These are phyloP conservation scores for Pseudogymnoascus sp. DNA, from an alignment of 2,329 filamentous ascomycete species.

Conservation along the genomic window DNA sequence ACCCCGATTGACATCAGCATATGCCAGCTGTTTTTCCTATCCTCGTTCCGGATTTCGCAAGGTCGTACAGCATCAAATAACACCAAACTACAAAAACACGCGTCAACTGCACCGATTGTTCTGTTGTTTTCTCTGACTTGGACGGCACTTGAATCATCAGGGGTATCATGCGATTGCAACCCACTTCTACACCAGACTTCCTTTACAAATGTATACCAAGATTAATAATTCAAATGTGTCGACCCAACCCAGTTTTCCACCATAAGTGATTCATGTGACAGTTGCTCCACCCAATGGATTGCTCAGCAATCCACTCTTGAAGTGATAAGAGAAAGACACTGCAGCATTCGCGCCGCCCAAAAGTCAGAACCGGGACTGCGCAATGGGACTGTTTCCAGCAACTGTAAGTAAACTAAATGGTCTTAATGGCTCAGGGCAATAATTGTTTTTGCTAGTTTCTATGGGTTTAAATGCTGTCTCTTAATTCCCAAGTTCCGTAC, in stretches of 20 bases:
- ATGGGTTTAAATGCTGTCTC: too few relatives aligned
- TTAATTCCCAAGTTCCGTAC: neutral
- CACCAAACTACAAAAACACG: neutral
- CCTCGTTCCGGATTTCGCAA: neutral
- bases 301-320: neutral
- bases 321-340: too few relatives aligned
- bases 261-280: neutral
- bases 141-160: neutral
- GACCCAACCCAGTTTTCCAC: neutral
- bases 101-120: neutral
- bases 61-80: conserved; percentile 1
- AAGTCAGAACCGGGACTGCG: too few relatives aligned
- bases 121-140: neutral
- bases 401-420: too few relatives aligned
- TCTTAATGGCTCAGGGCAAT: too few relatives aligned
- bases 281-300: neutral
- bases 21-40: neutral
- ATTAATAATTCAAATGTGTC: neutral
- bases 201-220: conserved; percentile 2
- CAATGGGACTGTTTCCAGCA: too few relatives aligned
- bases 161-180: neutral
- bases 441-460: too few relatives aligned
- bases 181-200: neutral
- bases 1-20: neutral
- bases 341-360: too few relatives aligned